Base-by-base conservation (phyloP, 768 basidiomycete species). In the Lentinula aciculospora region DNA sequence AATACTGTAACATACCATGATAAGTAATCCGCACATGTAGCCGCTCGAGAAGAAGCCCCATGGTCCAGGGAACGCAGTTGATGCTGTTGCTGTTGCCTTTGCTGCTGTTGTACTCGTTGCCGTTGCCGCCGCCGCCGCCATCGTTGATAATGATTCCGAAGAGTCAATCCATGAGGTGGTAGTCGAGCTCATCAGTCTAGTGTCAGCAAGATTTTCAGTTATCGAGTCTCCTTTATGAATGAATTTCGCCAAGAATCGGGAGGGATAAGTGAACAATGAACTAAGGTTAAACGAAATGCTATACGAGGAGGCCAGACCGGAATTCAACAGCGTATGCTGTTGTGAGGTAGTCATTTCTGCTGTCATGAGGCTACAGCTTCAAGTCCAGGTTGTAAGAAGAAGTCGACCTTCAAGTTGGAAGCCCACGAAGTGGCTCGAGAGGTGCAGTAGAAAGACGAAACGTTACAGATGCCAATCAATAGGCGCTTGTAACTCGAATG, bases 21-120 rank as follows among this genome's bases (percentile, higher is more conserved):
- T 62, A 61, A 89, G 69, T 48, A 91, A 68, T 0, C 83, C 87
- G 36, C 87, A 60, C 61, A 86, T 81, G 67, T 92, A 92, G 1
- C 85, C 81, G 15, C 88, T 89, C 0, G 85, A 86, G 57, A 89
- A 74, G 73, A 92, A 91, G 0, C 78, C 83, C 79, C 82, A 86
- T 0, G 85, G 86, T 0, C 83, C 84, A 0, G 85, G 84, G 45
- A 85, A 63, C 0, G 31, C 44, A 53, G 61, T 34, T 46, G 40
- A 32, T 42, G 60, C 59, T 9, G 53, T 37, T 8, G 34, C 31
- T 57, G 36, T 6, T 4, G 45, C 56, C 21, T 44, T 25, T 12
- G 21, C 21, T 23, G 42, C n/a, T 17, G 32, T 21, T 12, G 28
- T 31, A n/a, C 13, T 15, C 3, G 17, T n/a, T 25, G 13, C 17